These are phyloP conservation scores for Carnegiea gigantea DNA, from an alignment of 179 eudicot genomes.

Conservation along the genomic window DNA sequence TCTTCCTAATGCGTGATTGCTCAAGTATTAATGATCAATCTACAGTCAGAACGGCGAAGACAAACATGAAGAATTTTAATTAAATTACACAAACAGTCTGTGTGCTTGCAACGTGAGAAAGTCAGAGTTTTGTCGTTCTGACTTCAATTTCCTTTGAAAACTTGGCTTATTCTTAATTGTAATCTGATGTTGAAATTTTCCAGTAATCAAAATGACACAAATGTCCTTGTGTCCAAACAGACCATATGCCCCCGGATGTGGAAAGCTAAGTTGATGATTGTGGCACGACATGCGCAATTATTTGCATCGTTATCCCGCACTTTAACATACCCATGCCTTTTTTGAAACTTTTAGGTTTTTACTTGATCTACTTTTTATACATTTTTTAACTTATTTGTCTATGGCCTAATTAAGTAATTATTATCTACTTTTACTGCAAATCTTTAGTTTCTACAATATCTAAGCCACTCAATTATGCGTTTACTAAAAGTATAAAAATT, in stretches of 20 bases:
- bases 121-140: neutral
- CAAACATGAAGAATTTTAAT: neutral
- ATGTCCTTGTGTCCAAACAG: constrained; percentile 1
- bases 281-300: constrained; percentile 10
- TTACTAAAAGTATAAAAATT: no score
- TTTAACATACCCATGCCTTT: neutral
- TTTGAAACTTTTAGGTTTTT: neutral
- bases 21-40: neutral
- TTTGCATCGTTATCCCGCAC: neutral
- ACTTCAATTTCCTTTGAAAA: neutral
- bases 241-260: neutral
- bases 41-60: neutral
- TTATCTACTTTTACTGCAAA: neutral
- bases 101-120: constrained; percentile 1
- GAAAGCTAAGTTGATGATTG: constrained; percentile 1
- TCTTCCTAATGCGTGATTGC: no score
- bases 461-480: neutral
- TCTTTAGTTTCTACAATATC: neutral
- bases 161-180: neutral
- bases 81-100: neutral
- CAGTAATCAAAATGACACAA: neutral
- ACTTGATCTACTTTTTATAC: neutral
- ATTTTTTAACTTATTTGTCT: neutral
- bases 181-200: no score
- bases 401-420: neutral